phyloP scores from a whole-genome alignment of 305 asterid genomes.

The Fraxinus nigra region DNA sequence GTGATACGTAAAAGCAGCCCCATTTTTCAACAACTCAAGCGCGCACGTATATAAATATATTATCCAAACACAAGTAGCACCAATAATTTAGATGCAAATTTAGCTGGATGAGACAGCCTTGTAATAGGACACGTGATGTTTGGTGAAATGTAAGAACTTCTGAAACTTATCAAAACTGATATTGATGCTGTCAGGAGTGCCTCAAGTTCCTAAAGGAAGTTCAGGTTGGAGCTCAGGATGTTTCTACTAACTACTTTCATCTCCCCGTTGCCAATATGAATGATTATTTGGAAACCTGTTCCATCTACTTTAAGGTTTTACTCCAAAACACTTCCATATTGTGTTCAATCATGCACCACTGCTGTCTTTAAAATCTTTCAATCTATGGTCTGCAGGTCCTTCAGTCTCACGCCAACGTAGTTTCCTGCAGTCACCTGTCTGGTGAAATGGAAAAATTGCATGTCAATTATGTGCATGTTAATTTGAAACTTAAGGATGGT shows the following conservation, averaged over 20 bases:
- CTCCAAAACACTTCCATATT: conserved; percentile 1
- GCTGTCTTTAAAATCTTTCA: conserved; percentile 12
- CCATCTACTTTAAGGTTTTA: conserved; percentile 70
- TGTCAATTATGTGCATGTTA: conserved; percentile 51
- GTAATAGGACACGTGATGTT: neutral
- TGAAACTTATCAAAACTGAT: conserved; percentile 6
- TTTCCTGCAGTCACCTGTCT: conserved; percentile 57
- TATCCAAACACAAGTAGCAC: neutral
- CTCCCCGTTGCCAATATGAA: conserved; percentile 54
- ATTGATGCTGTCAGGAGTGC: conserved; percentile 68
- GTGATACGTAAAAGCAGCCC: neutral
- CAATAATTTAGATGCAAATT: conserved; percentile 4
- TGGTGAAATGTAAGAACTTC: conserved; percentile 6
- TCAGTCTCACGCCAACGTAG: conserved; percentile 60
- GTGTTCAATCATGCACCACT: neutral
- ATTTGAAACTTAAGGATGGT: conserved; percentile 52
- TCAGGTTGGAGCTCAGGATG: conserved; percentile 57
- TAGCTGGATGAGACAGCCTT: conserved; percentile 10
- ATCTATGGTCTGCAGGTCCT: conserved; percentile 58
- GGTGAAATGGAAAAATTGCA: conserved; percentile 78
- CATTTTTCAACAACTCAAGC: neutral
- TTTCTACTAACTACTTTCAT: conserved; percentile 56
- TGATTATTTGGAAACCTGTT: conserved; percentile 61
- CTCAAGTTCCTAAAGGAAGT: conserved; percentile 76
- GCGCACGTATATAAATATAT: neutral